Evolutionary conservation across 2,329 filamentous ascomycete genomes (phyloP), one percentile per base, ranked within the genome.

Genomic region (Didymella exigua): DNA sequence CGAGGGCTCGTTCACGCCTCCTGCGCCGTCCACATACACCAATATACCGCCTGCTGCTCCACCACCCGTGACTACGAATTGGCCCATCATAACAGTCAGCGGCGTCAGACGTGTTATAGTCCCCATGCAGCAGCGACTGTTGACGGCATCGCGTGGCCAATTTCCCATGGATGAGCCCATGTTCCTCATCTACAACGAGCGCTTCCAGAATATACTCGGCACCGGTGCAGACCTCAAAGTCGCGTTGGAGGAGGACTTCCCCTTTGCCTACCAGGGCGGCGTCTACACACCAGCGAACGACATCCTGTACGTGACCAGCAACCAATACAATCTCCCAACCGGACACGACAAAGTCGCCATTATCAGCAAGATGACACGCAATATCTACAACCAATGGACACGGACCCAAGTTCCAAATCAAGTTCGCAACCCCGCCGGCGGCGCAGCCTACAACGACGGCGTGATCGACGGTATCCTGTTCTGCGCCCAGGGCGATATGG

Each of bases 221-320:
- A 11, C 34, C 1, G 18, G 36, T 6, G 48, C 61, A 24, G 59
- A 58, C 11, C 50, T 64, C 10, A 57, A 61, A 6, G 8, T 62
- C 7, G 50, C 58, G 3, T 49, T 60, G 3, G 59, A 64, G 16
- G 37, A 92, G 90, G 89, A 89, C 90, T 79, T 92, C 88, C 76
- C 79, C 0, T 82, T 82, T 49, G 80, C 80, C 1, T 80, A 83
- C 56, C 81, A 83, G 65, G 81, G 80, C 0, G 66, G 75, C n/a
- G 62, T 77, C 31, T 78, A 69, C 61, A 67, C 75, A 5, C 63
- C 69, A 2, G 49, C 56, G 3, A 69, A 61, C 8, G 68, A 74
- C 37, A 61, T 63, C 2, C 58, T 78, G 19, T 78, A 70, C 60
- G 71, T 78, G 49, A 77, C 76, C 4, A 76, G 74, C 56, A 78